These are phyloP conservation scores for Phaeosphaeriaceae sp. DNA, from an alignment of 2,329 filamentous ascomycete species.

Conservation along the genomic window DNA sequence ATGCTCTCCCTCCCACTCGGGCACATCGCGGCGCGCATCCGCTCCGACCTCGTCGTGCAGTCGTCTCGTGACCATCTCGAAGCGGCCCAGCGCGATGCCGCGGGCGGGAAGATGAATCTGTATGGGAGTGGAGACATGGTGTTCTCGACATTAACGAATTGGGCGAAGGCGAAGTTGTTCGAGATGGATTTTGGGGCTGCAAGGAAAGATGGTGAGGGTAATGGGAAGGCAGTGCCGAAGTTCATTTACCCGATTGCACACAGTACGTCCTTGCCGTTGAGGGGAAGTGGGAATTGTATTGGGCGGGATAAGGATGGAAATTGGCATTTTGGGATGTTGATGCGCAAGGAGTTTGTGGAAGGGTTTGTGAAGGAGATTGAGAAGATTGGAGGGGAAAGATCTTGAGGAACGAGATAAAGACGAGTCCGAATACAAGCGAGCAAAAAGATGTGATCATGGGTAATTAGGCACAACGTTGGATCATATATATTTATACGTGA, in stretches of 20 bases:
- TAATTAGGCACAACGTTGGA: too few species aligned
- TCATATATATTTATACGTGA: too few species aligned
- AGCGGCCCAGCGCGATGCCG: constrained; percentile 6
- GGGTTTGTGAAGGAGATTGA: constrained; percentile 1
- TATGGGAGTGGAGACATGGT: constrained; percentile 16
- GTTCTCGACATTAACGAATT: constrained; percentile 15
- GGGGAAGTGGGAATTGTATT: constrained; percentile 13
- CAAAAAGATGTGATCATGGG: too few species aligned
- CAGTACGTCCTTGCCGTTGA: constrained; percentile 2
- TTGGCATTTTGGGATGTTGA: constrained; percentile 20
- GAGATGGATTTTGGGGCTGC: constrained; percentile 22
- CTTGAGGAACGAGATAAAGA: not conserved
- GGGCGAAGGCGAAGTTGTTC: constrained; percentile 24
- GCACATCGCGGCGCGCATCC: constrained; percentile 28
- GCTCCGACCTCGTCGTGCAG: constrained; percentile 26
- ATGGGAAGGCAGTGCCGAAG: constrained; percentile 1
- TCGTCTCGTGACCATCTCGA: constrained; percentile 23
- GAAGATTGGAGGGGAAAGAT: not conserved
- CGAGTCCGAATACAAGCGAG: too few species aligned
- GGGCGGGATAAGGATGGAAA: constrained; percentile 28
- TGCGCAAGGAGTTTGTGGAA: constrained; percentile 2
- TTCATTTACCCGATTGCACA: constrained; percentile 4
- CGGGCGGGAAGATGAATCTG: constrained; percentile 2
- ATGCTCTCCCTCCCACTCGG: constrained; percentile 25
- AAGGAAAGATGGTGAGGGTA: not conserved